Evolutionary conservation across 306 rosid species (phyloP), one percentile per base, ranked within the genome.

Genomic region (Lotus japonicus): DNA sequence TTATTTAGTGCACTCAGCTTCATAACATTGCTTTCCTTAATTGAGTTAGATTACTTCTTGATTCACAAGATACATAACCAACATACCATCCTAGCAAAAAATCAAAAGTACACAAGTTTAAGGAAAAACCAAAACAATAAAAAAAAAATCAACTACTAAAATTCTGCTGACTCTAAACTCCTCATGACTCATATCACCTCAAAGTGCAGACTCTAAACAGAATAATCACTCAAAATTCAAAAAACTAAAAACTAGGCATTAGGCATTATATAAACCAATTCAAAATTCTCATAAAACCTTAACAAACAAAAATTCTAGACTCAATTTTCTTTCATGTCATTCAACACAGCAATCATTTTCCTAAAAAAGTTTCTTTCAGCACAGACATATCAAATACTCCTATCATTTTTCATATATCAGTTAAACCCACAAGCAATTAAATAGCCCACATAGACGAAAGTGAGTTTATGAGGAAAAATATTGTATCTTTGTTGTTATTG

Each of bases 341-440:
- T 70, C 50, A 63, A 69, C 77, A 55, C 38, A 35, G 61, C 59
- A 64, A 60, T 18, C 8, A 38, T 11, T 51, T 43, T 48, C 64
- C 64, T 35, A 9, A 55, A 64, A 54, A 64, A 14, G 18, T 58
- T 13, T 57, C 17, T 38, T 48, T 72, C 33, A 64, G 46, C 76
- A 51, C 68, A 43, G 52, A 69, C 48, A 57, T 50, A 23, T 21
- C 49, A 46, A 41, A n/a, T n/a, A 66, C 59, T 48, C 65, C 42
- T 74, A 41, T 54, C 51, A 15, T n/a, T n/a, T n/a, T n/a, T n/a
- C n/a, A n/a, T n/a, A n/a, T 75, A 51, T 50, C 74, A 75, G 53
- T 70, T 11, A 46, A 55, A 59, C 52, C 80, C 63, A 42, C 66
- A 57, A 65, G 10, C 41, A 71, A 9, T n/a, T 4, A 17, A 19